phyloP scores from a whole-genome alignment of 2,329 filamentous ascomycete species.

The Neofusicoccum umdonicola region DNA sequence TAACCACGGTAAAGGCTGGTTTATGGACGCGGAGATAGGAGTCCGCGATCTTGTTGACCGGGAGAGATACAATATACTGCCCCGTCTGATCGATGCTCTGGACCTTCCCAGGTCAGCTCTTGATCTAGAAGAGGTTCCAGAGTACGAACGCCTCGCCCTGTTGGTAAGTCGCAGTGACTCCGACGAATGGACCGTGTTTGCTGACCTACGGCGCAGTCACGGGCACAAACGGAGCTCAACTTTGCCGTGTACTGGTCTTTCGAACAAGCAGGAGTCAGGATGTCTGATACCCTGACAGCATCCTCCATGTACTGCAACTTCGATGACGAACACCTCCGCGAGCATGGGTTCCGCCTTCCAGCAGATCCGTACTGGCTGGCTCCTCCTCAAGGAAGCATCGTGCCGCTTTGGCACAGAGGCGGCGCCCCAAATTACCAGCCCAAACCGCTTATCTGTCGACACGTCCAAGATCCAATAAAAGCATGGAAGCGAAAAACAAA shows the following conservation, averaged over 20 bases:
- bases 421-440: slow-evolving; percentile 31
- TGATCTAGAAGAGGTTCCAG: slow-evolving; percentile 25
- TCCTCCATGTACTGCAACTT: slow-evolving; percentile 26
- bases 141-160: slow-evolving; percentile 22
- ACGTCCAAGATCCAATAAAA: slow-evolving; percentile 28
- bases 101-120: slow-evolving; percentile 14
- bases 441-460: slow-evolving; percentile 30
- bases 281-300: slow-evolving; percentile 27
- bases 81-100: slow-evolving; percentile 23
- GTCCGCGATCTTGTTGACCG: slow-evolving; percentile 28
- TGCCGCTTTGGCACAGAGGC: slow-evolving; percentile 29
- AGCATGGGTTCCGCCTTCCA: slow-evolving; percentile 26
- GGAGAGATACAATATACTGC: slow-evolving; percentile 28
- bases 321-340: slow-evolving; percentile 25
- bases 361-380: slow-evolving; percentile 28
- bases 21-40: slow-evolving; percentile 33
- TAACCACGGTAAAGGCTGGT: slow-evolving; percentile 23
- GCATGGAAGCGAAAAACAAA: slow-evolving; percentile 23
- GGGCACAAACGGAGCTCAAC: slow-evolving; percentile 29
- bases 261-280: slow-evolving; percentile 22
- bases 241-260: slow-evolving; percentile 28
- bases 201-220: slow-evolving; percentile 11
- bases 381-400: slow-evolving; percentile 28
- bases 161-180: background rate
- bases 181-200: background rate